phyloP scores from a whole-genome alignment of 192 early-diverging fungal genomes.

The Geranomyces michiganensis region DNA sequence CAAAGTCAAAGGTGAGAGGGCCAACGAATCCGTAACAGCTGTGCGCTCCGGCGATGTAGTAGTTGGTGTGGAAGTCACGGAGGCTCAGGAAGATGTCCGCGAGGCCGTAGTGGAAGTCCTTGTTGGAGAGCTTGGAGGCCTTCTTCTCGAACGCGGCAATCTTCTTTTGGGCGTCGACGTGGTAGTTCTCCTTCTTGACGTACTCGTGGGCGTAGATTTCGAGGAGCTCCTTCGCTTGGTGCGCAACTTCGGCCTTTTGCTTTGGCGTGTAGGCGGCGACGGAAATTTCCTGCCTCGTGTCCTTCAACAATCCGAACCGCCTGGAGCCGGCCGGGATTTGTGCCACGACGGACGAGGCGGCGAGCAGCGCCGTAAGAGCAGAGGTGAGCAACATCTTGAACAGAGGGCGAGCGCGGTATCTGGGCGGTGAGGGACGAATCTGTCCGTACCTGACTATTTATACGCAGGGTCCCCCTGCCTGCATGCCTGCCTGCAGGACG shows the following conservation, averaged over 20 bases:
- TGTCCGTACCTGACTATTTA: too few species aligned
- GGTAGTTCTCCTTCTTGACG: conserved; percentile 14
- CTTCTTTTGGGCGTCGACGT: conserved; percentile 28
- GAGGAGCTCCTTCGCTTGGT: conserved; percentile 12
- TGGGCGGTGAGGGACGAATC: too few species aligned
- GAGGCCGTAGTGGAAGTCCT: conserved; percentile 29
- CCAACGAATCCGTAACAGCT: conserved; percentile 18
- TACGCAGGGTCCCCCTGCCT: too few species aligned
- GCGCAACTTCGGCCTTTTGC: conserved; percentile 10
- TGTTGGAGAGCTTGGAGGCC: conserved; percentile 19
- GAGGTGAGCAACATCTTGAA: conserved; percentile 5
- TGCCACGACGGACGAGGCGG: not conserved
- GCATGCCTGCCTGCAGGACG: too few species aligned
- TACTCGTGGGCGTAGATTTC: conserved; percentile 5
- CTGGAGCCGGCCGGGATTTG: not conserved
- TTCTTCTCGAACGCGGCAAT: conserved; percentile 19
- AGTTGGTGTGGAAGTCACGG: conserved; percentile 37
- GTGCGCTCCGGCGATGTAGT: conserved; percentile 26
- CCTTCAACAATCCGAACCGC: conserved; percentile 6
- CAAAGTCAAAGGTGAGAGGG: conserved; percentile 13
- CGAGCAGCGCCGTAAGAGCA: not conserved
- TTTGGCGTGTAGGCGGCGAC: conserved; percentile 20
- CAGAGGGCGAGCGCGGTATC: not conserved
- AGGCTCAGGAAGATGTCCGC: conserved; percentile 26
- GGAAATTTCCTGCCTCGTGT: not conserved